These are phyloP conservation scores for Candida cerambycidarum DNA, from an alignment of 805 yeast genomes.

Conservation along the genomic window DNA sequence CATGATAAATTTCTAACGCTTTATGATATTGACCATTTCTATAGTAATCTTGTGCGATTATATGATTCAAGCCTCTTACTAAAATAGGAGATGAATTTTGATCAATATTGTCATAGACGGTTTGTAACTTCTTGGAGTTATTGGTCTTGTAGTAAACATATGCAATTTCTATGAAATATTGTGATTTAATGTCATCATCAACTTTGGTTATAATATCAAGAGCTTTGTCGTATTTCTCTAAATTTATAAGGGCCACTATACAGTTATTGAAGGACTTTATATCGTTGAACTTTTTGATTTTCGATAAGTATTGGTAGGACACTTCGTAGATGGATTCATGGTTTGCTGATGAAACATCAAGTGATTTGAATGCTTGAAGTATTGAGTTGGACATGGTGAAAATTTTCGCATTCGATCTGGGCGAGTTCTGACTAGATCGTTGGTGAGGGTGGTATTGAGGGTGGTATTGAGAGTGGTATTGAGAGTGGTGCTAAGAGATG, in stretches of 20 bases:
- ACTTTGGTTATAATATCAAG: slow-evolving; percentile 40
- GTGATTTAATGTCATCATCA: slow-evolving; percentile 34
- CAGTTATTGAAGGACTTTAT: slow-evolving; percentile 41
- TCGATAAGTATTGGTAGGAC: slow-evolving; percentile 41
- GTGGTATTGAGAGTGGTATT: too few relatives aligned
- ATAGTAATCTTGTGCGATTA: slow-evolving; percentile 55
- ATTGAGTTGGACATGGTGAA: slow-evolving; percentile 38
- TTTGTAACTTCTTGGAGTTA: slow-evolving; percentile 27
- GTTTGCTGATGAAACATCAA: slow-evolving; percentile 33
- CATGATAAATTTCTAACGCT: slow-evolving; percentile 48
- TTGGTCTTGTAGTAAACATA: slow-evolving; percentile 63
- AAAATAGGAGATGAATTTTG: slow-evolving; percentile 18
- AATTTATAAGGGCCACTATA: slow-evolving; percentile 57
- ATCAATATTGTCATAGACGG: slow-evolving; percentile 17
- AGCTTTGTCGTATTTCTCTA: slow-evolving; percentile 56
- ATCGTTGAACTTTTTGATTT: slow-evolving; percentile 37
- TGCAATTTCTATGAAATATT: slow-evolving; percentile 50
- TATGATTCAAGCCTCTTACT: slow-evolving; percentile 44
- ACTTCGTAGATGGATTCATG: slow-evolving; percentile 39
- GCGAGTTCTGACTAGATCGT: too few relatives aligned
- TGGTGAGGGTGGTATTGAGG: too few relatives aligned
- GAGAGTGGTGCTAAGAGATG: too few relatives aligned
- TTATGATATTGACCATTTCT: slow-evolving; percentile 42
- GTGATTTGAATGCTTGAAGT: slow-evolving; percentile 40
- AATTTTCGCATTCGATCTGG: background rate